Base-by-base conservation (phyloP, 108 stramenopile genomes). In the Nitzschia putrida region DNA sequence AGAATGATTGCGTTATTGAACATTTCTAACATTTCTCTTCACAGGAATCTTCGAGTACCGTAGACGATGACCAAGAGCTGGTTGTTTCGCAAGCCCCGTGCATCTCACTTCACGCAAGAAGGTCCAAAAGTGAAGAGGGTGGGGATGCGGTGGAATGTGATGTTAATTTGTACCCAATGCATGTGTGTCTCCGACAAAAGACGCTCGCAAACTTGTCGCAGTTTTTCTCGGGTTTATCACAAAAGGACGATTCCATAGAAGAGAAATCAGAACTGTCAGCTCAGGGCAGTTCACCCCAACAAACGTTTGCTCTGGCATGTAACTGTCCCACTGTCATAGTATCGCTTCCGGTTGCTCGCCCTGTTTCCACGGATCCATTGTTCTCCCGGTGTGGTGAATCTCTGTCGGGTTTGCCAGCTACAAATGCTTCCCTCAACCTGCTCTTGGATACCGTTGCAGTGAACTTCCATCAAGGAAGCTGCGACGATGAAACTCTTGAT, bases 81-180 rank as follows among this genome's bases (percentile, higher is more conserved):
- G 53, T 84, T 1, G 72, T 82, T 54, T 79, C 81, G 9, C 65
- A 74, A 41, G 83, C 84, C 25, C 80, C 88, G n/a, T 87, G 80
- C 41, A 59, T 89, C 66, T 51, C 47, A 72, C 21, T 70, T 2
- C 51, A 51, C 24, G 57, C 47, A 53, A 57, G 71, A 41, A 75
- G 21, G 6, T 58, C 74, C 25, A 61, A 49, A 34, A 44, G 65
- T 16, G 22, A n/a, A 14, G 49, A 57, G 37, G 29, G 18, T 44
- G 20, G 14, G 0, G 21, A 56, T 16, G 16, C 40, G 3, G 39
- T 71, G 14, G 47, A 59, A 13, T 71, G 76, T 53, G 79, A 85
- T 22, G 16, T 81, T n/a, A 64, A 60, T 12, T 51, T 85, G 22
- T 68, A 73, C 13, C 83, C 85, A 3, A 39, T 86, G 10, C 83